Conservation (phyloP, 768 basidiomycete genomes). For the Boletus patriciae region DNA sequence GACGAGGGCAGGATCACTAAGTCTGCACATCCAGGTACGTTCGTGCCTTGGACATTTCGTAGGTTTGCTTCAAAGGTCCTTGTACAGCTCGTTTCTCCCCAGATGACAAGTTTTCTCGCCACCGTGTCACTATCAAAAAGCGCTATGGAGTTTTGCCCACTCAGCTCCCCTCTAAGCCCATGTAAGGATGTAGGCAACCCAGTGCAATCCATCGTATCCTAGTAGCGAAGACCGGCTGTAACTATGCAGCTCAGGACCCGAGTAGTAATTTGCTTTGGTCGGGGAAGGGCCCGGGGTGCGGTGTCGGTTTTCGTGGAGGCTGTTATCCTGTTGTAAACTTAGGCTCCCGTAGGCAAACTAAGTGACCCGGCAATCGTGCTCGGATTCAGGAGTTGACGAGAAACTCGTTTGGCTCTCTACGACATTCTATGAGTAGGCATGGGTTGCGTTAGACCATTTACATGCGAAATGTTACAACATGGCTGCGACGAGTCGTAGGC, state of each 20-base stretch:
- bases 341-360: neutral
- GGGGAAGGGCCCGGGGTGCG: too few species aligned
- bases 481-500: too few species aligned
- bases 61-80: neutral
- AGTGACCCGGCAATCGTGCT: too few species aligned
- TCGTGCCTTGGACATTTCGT: neutral
- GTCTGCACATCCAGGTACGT: constrained; percentile 93
- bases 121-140: constrained; percentile 96
- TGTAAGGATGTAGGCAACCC: constrained; percentile 48
- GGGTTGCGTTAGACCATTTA: too few species aligned
- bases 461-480: too few species aligned
- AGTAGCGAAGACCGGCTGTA: too few species aligned
- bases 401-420: too few species aligned
- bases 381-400: too few species aligned
- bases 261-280: neutral
- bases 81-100: constrained; percentile 93
- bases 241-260: too few species aligned
- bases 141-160: constrained; percentile 87
- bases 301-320: neutral
- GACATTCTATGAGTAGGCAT: too few species aligned
- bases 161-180: constrained; percentile 84
- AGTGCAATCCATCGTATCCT: too few species aligned
- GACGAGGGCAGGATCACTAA: constrained; percentile 82
- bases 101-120: constrained; percentile 98
- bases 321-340: neutral